A percentile compares a stretch with the other conserved stretches of the same genome.
phyloP scores from a whole-genome alignment of 176 grass and related monocot species.

The Raddia distichophylla region DNA sequence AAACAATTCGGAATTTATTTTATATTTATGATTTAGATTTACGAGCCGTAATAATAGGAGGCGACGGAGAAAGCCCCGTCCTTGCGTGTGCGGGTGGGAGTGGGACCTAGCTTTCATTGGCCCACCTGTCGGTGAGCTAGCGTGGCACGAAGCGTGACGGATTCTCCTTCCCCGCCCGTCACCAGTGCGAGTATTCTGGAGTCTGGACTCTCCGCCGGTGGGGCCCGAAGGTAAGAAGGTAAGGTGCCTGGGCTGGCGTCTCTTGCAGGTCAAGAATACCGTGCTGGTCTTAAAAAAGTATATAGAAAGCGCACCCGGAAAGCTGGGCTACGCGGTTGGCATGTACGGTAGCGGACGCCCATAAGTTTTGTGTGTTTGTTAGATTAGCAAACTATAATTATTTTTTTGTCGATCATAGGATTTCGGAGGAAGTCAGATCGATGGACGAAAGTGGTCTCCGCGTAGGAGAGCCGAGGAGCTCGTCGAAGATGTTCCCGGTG shows the following conservation, averaged over 20 bases:
- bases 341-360: too few relatives aligned
- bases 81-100: not conserved
- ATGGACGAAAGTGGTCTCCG: too few relatives aligned
- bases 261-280: not conserved
- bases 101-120: rapidly evolving
- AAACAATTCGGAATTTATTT: not conserved
- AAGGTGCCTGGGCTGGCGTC: not conserved
- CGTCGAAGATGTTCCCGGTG: too few relatives aligned
- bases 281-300: too few relatives aligned
- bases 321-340: too few relatives aligned
- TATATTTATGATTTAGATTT: not conserved
- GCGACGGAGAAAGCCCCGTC: not conserved
- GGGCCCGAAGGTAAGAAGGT: not conserved
- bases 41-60: not conserved
- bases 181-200: not conserved
- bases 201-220: not conserved
- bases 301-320: too few relatives aligned
- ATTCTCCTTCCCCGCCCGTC: too few relatives aligned
- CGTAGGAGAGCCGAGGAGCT: too few relatives aligned
- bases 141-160: not conserved
- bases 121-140: not conserved
- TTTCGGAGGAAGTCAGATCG: too few relatives aligned
- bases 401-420: too few relatives aligned
- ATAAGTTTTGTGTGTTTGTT: too few relatives aligned
- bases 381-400: too few relatives aligned